Percentiles rank a stretch among this genome's conserved stretches.
phyloP scores from a whole-genome alignment of 192 early-diverging fungal genomes.

The Coemansia reversa region DNA sequence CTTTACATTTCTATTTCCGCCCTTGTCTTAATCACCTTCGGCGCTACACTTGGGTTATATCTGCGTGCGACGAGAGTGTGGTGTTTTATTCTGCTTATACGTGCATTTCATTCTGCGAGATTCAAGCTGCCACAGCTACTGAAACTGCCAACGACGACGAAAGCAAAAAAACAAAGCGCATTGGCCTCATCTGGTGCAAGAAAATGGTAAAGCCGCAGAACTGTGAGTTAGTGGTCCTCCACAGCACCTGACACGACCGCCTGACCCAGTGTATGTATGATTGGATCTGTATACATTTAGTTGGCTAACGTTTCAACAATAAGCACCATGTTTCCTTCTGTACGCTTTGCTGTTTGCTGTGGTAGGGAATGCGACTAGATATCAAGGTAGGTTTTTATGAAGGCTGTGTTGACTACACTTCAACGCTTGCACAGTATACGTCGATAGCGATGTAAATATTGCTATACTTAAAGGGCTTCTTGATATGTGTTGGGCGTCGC shows the following conservation, averaged over 20 bases:
- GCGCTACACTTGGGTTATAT: neutral
- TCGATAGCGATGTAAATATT: neutral
- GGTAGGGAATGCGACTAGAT: conserved; percentile 59
- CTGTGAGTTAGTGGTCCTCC: neutral
- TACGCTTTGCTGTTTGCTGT: neutral
- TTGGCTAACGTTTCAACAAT: neutral
- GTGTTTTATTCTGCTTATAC: neutral
- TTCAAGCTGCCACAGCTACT: neutral
- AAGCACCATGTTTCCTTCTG: neutral
- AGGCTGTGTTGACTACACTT: neutral
- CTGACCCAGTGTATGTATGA: neutral
- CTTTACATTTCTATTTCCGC: neutral
- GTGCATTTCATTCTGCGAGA: neutral
- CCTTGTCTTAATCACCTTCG: neutral
- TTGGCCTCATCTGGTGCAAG: neutral
- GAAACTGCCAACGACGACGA: conserved; percentile 4
- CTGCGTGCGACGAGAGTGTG: neutral
- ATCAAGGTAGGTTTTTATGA: conserved; percentile 45
- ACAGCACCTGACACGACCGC: neutral
- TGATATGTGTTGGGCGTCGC: neutral
- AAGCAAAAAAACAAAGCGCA: neutral
- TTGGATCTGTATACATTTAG: neutral
- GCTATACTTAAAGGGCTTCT: neutral
- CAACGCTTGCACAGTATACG: neutral
- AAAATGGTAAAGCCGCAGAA: neutral